Base-by-base conservation (phyloP, 257 asterid genomes). In the Petunia secreta region DNA sequence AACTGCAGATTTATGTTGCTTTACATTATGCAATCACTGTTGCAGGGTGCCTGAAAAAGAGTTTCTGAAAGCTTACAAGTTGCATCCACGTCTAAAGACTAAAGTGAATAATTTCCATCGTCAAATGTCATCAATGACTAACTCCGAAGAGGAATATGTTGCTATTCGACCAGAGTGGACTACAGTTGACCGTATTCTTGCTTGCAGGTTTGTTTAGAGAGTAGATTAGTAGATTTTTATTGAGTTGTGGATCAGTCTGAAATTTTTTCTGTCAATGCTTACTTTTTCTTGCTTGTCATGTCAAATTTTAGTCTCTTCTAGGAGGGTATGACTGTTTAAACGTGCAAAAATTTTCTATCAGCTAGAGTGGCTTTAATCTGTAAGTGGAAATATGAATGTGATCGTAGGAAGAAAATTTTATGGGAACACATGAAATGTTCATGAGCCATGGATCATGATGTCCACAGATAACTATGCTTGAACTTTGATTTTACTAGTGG, bases 131-230 rank as follows among this genome's bases (percentile, higher is more conserved):
- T 86, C 97, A 41, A 83, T 91, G 14, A 90, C 83, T 80, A 90
- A 87, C 81, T 78, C 89, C 39, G 98, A 73, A 73, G 78, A 90
- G 54, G 99, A 96, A 50, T 87, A 74, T 87, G 89, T 90, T 65
- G 90, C 99, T 81, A 90, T 96, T 82, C 92, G 98, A 82, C 92
- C 97, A 3, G 99, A 96, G 38, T 96, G 98, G 99, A 96, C 98
- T 5, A 89, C 97, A 46, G 97, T 94, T 82, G 98, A 96, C 82
- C 93, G 99, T 62, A 85, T 96, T 88, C 90, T 96, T 85, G 88
- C 96, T 78, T 88, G 93, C 98, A 96, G 98, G 99, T 96, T 66
- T 48, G 76, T 57, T 80, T 73, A 11, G 11, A 48, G 7, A 48
- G 78, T 73, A 50, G 46, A 25, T 48, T 11, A 73, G 36, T 73